A percentile compares a stretch with the other conserved stretches of the same genome.
Evolutionary conservation across 202 grass and related monocot genomes (phyloP).

Genomic region (Elaeis oleifera): DNA sequence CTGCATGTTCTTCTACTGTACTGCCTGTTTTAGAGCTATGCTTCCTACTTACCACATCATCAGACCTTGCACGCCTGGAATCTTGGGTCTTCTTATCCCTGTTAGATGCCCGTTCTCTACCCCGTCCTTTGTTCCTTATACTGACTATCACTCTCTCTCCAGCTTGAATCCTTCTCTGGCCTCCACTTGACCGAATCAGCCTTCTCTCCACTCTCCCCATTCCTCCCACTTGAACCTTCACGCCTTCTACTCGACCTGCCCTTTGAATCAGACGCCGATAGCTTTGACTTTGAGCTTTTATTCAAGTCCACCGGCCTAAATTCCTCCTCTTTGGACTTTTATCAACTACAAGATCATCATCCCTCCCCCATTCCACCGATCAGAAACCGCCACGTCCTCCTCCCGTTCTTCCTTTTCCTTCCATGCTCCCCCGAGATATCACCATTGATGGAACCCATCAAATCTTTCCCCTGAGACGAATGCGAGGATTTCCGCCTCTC

Average conservation of each 20-base stretch:
- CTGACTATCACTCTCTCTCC: constrained; percentile 42
- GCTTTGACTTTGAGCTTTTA: constrained; percentile 47
- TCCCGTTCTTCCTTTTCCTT: constrained; percentile 67
- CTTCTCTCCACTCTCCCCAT: constrained; percentile 41
- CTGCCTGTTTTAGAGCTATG: background rate
- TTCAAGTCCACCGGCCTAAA: constrained; percentile 47
- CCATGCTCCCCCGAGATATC: constrained; percentile 43
- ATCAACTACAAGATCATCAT: constrained; percentile 43
- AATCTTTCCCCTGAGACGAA: constrained; percentile 37
- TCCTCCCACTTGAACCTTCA: constrained; percentile 34
- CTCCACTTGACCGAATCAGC: too few relatives aligned
- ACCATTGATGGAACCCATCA: constrained; percentile 44
- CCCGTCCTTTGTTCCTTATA: constrained; percentile 37
- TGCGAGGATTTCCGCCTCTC: constrained; percentile 58
- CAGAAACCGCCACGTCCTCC: constrained; percentile 55
- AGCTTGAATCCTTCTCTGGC: constrained; percentile 35
- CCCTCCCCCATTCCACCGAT: constrained; percentile 77
- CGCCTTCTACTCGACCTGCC: constrained; percentile 41
- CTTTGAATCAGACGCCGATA: constrained; percentile 54
- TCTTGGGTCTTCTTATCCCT: constrained; percentile 13
- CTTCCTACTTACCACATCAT: background rate
- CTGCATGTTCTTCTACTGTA: background rate
- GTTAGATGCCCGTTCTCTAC: constrained; percentile 2
- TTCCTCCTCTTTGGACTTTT: constrained; percentile 66
- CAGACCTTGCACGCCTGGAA: constrained; percentile 10